phyloP scores from a whole-genome alignment of 768 basidiomycete species.

The Tylopilus cervinicoccineus region DNA sequence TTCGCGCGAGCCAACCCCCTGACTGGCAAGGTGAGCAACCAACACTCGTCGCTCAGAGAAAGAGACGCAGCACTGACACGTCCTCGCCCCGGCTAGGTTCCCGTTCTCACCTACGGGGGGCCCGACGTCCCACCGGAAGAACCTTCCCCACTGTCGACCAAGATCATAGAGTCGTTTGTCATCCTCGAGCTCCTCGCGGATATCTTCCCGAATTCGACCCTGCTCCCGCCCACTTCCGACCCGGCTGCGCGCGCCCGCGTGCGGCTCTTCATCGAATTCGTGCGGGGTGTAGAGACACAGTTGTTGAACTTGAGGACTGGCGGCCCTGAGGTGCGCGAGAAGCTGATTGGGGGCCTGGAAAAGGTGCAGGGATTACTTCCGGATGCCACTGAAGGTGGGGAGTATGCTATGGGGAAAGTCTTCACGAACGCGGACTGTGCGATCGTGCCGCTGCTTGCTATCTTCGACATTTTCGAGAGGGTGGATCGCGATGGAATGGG shows the following conservation, averaged over 20 bases:
- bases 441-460: conserved; percentile 51
- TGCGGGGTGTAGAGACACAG: conserved; percentile 38
- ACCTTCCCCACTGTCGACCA: conserved; percentile 55
- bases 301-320: conserved; percentile 32
- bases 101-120: conserved; percentile 58
- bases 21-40: conserved; percentile 45
- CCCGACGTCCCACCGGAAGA: conserved; percentile 47
- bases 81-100: conserved; percentile 39
- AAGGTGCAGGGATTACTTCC: conserved; percentile 9
- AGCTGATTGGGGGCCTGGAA: neutral
- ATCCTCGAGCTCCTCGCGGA: conserved; percentile 67
- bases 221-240: conserved; percentile 45
- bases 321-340: neutral
- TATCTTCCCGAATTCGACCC: conserved; percentile 40
- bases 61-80: too few species aligned
- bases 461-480: conserved; percentile 38
- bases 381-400: conserved; percentile 44
- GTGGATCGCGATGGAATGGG: conserved; percentile 54
- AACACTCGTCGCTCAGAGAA: neutral
- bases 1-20: conserved; percentile 61
- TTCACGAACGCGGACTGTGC: conserved; percentile 62
- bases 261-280: conserved; percentile 57
- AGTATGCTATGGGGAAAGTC: conserved; percentile 32
- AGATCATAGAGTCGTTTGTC: conserved; percentile 60
- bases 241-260: conserved; percentile 52